Percentiles rank a stretch among this genome's conserved stretches.
phyloP scores from a whole-genome alignment of 768 basidiomycete species.

The Termitomyces sp. region DNA sequence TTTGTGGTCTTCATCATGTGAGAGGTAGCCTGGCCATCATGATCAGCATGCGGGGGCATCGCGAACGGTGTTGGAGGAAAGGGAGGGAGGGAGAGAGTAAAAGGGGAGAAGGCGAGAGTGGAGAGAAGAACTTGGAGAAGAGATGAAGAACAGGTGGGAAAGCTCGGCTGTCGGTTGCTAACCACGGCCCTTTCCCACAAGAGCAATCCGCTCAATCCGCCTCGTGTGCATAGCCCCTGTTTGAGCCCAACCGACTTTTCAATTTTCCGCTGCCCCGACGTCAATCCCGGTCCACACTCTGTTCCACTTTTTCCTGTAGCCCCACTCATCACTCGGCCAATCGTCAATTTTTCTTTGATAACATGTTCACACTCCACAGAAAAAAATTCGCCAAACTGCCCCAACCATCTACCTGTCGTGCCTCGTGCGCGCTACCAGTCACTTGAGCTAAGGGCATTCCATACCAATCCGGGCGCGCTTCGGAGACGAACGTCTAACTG shows the following conservation, averaged over 20 bases:
- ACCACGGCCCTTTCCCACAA: constrained; percentile 38
- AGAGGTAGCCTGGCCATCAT: constrained; percentile 56
- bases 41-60: constrained; percentile 35
- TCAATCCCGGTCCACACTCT: constrained; percentile 5
- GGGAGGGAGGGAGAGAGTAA: constrained; percentile 11
- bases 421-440: neutral
- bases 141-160: constrained; percentile 27
- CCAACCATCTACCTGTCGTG: neutral
- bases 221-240: neutral
- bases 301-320: neutral
- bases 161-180: constrained; percentile 35
- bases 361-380: neutral
- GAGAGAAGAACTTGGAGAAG: constrained; percentile 14
- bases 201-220: constrained; percentile 19
- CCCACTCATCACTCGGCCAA: neutral
- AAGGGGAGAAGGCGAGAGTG: constrained; percentile 12
- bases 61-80: constrained; percentile 18
- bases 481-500: neutral
- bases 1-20: constrained; percentile 99
- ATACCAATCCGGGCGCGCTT: neutral
- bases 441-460: neutral
- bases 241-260: constrained; percentile 15
- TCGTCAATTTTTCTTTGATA: neutral
- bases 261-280: constrained; percentile 9
- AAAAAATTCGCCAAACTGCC: no score